Base-by-base conservation (phyloP, 768 basidiomycete species). In the Mycena belliarum region DNA sequence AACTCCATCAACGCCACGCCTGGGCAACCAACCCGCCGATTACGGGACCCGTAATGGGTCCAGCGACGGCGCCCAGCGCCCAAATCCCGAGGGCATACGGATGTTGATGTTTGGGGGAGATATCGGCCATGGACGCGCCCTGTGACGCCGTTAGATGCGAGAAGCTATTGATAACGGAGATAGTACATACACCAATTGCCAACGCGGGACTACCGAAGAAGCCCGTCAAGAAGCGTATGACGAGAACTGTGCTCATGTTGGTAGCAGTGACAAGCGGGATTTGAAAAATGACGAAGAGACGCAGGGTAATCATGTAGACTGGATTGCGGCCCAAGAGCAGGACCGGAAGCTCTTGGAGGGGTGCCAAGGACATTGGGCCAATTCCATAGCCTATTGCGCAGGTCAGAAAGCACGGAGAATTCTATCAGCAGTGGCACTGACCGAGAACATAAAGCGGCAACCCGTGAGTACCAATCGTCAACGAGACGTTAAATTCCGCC, bases 221-320 rank as follows among this genome's bases (percentile, higher is more conserved):
- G 12, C 73, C 73, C 3, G 73, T 68, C 25, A 73, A 56, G 63
- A 74, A 73, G 14, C 73, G 68, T 55, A 73, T 66, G 15, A 67
- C 69, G 44, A 74, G 67, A 32, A 73, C 55, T 49, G 68, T 69
- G 38, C 55, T 65, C 38, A 72, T 64, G 53, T 71, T 73, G 25
- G 59, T 65, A 8, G 71, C 66, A 4, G 70, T 66, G 23, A 70
- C 68, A 1, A 69, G 72, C 2, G 73, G 73, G 6, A 74, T 66
- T 56, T 74, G 72, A 49, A 73, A 63, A 3, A 70, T 48, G 50
- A 72, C 68, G 59, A 72, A 73, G 44, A 71, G 24, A 52, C 60
- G 48, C 15, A 74, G 68, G 0, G 73, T 56, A 14, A 49, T 49
- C 42, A 56, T 56, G 55, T 56, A 56, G 2, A 56, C 55, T 23